Base-by-base conservation (phyloP, 2,329 filamentous ascomycete species). In the Penicillium sp. region DNA sequence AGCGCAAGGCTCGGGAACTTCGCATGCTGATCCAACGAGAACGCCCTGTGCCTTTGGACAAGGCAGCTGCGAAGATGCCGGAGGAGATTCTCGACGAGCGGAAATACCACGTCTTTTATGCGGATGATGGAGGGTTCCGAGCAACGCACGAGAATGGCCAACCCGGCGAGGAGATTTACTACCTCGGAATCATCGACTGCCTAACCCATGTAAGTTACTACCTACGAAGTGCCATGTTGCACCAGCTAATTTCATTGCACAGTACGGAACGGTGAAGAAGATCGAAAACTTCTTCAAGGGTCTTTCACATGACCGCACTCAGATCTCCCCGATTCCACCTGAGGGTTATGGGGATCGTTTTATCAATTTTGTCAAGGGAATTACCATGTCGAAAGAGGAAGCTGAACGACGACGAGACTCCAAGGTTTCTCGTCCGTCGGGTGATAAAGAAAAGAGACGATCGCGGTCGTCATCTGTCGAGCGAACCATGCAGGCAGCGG, bases 261-360 rank as follows among this genome's bases (percentile, higher is more conserved):
- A 94, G 86, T 98, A 96, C 63, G 88, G 88, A 51, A 80, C 89
- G 48, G 77, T 95, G 65, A 98, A 98, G 69, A 90, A 92, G 60
- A 77, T 90, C 45, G 92, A 98, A 65, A 83, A 96, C 66, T 92
- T 96, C 67, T 92, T 89, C 83, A 98, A 98, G 70, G 90, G 92
- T 25, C 71, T 96, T 42, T 86, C 83, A 2, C 77, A 80, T 54
- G 85, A 92, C 54, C 82, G 86, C 54, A 80, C 77, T 22, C 82
- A 95, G 60, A 96, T 98, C 44, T 96, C 90, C 0, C 88, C 92
- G 2, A 82, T 96, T 15, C 85, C 89, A 0, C 90, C 92, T 0
- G 79, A 88, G 45, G 77, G 86, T 40, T 98, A 98, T 56, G 92
- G 92, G 17, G 87, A 96, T 41, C 82, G 92, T 4, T 98, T 98